Evolutionary conservation across 2,329 filamentous ascomycete genomes (phyloP).

Genomic region (Penicillium crustosum): DNA sequence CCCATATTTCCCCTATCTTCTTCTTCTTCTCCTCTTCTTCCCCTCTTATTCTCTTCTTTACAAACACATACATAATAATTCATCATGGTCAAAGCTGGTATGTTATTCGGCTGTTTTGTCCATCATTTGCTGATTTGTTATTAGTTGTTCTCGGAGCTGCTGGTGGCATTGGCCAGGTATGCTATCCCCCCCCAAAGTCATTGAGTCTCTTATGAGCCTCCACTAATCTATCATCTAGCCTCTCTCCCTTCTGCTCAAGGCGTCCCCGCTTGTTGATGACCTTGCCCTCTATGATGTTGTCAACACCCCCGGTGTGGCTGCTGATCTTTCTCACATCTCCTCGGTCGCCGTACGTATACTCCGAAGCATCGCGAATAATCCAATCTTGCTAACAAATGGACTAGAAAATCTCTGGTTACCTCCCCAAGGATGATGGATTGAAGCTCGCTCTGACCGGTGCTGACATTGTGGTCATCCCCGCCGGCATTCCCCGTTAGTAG

Average conservation of each 20-base stretch:
- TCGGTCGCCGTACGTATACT: slow-evolving; percentile 69
- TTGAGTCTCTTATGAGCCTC: not conserved
- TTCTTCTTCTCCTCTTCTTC: not conserved
- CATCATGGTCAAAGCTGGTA: slow-evolving; percentile 53
- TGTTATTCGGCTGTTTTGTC: slow-evolving; percentile 4
- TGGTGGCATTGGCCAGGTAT: slow-evolving; percentile 97
- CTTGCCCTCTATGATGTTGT: slow-evolving; percentile 99
- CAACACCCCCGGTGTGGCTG: slow-evolving; percentile 93
- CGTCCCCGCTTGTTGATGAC: slow-evolving; percentile 81
- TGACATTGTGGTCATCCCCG: slow-evolving; percentile 95
- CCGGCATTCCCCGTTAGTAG: slow-evolving; percentile 88
- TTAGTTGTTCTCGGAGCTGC: slow-evolving; percentile 86
- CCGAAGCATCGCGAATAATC: not conserved
- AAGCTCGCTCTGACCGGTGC: slow-evolving; percentile 87
- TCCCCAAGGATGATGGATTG: slow-evolving; percentile 80
- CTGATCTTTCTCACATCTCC: slow-evolving; percentile 97
- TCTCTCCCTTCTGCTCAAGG: slow-evolving; percentile 93
- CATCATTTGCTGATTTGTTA: slow-evolving; percentile 19
- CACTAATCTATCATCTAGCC: slow-evolving; percentile 58
- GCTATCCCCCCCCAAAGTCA: slow-evolving; percentile 27
- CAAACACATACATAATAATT: not conserved
- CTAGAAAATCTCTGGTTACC: slow-evolving; percentile 82
- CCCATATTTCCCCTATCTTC: slow-evolving; percentile 3
- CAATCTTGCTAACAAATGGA: not conserved
- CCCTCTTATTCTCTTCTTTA: not conserved